A percentile compares a stretch with the other conserved stretches of the same genome.
phyloP scores from a whole-genome alignment of 139 green algal genomes.

The Micractinium sp. region DNA sequence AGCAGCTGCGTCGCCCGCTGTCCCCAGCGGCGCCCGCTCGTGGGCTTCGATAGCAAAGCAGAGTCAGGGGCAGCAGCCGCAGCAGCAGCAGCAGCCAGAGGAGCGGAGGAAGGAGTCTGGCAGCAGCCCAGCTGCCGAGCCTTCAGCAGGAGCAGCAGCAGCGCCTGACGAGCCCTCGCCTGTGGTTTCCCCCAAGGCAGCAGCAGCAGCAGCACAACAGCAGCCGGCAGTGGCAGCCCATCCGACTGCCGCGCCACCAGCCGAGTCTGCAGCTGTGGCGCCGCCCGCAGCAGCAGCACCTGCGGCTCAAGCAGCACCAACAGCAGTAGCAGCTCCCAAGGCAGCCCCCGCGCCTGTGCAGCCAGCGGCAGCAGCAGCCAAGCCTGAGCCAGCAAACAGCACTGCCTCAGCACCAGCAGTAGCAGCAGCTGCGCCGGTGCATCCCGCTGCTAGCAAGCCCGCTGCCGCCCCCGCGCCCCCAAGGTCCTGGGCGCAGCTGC shows the following conservation, averaged over 20 bases:
- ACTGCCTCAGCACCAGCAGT: too few relatives aligned
- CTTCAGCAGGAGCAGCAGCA: constrained; percentile 11
- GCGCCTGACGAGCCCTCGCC: neutral
- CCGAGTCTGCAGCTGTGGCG: neutral
- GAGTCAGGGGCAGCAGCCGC: neutral
- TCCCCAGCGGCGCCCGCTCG: neutral
- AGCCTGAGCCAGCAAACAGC: too few relatives aligned
- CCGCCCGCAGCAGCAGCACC: neutral
- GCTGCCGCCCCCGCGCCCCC: neutral
- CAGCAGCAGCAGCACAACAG: neutral
- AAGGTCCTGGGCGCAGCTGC: constrained; percentile 1
- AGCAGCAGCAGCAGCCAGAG: neutral
- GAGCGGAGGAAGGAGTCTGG: neutral
- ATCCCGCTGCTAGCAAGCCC: neutral
- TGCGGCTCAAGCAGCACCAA: too few relatives aligned
- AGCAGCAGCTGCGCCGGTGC: neutral
- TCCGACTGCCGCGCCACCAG: too few relatives aligned
- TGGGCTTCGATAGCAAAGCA: neutral
- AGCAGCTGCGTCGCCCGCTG: neutral
- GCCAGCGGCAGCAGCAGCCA: too few relatives aligned
- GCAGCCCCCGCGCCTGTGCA: too few relatives aligned
- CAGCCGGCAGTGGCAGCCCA: neutral
- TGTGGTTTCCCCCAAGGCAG: neutral
- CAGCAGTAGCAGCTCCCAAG: too few relatives aligned
- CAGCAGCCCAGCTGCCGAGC: constrained; percentile 2